Conservation (phyloP, 352 stramenopile genomes). For the Pythium periplocum region DNA sequence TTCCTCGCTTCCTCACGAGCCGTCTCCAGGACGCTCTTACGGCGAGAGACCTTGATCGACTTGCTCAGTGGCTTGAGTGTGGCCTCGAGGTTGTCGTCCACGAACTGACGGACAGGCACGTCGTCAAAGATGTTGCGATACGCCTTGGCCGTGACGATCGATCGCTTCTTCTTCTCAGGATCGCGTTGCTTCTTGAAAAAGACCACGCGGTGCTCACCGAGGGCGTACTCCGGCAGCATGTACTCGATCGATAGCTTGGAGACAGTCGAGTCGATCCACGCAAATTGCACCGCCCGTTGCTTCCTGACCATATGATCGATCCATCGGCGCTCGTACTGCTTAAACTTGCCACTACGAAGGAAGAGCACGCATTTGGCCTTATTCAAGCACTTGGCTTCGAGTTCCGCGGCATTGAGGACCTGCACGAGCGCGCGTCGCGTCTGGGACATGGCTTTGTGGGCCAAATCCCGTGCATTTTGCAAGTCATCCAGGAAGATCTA, state of each 20-base stretch:
- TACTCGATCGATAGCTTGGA: slow-evolving; percentile 69
- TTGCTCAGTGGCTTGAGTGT: slow-evolving; percentile 52
- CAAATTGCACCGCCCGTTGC: slow-evolving; percentile 60
- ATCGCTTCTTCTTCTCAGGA: slow-evolving; percentile 23
- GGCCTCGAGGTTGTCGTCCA: slow-evolving; percentile 29
- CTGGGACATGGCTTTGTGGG: slow-evolving; percentile 43
- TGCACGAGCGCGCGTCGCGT: slow-evolving; percentile 53
- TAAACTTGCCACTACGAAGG: slow-evolving; percentile 49
- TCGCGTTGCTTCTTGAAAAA: slow-evolving; percentile 57
- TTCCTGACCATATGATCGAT: slow-evolving; percentile 50
- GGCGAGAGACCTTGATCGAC: slow-evolving; percentile 40
- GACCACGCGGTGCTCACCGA: slow-evolving; percentile 55
- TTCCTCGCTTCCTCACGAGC: slow-evolving; percentile 10
- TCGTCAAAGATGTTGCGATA: slow-evolving; percentile 64
- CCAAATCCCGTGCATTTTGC: slow-evolving; percentile 50
- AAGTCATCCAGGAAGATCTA: slow-evolving; percentile 67
- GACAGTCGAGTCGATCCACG: slow-evolving; percentile 59
- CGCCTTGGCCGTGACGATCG: slow-evolving; percentile 41
- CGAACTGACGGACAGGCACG: slow-evolving; percentile 46
- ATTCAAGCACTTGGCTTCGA: slow-evolving; percentile 60
- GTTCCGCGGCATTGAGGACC: slow-evolving; percentile 60
- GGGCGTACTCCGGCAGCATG: slow-evolving; percentile 32
- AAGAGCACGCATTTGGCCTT: slow-evolving; percentile 60
- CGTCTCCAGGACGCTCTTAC: slow-evolving; percentile 21
- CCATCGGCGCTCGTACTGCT: slow-evolving; percentile 68